Percentiles rank a stretch among this genome's conserved stretches.
Conservation (phyloP, 1,284 basidiomycete species). For the Sanghuangporus baumii region DNA sequence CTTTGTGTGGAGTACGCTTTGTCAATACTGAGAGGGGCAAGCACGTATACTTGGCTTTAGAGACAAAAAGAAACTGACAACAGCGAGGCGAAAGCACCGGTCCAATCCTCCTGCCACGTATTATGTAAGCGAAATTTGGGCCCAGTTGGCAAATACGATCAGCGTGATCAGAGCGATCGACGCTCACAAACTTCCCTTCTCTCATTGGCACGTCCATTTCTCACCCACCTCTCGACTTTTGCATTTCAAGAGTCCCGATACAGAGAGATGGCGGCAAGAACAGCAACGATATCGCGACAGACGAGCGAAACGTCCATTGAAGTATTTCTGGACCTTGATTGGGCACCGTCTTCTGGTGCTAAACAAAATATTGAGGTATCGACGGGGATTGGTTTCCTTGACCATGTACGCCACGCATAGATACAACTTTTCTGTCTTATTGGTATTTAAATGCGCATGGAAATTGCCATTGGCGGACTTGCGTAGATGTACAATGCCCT, state of each 20-base stretch:
- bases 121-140: conserved; percentile 5
- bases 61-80: background rate
- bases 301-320: conserved; percentile 93
- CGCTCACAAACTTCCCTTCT: background rate
- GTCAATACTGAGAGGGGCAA: background rate
- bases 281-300: conserved; percentile 77
- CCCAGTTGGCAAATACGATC: conserved; percentile 24
- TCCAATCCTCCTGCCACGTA: background rate
- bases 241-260: background rate
- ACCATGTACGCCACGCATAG: conserved; percentile 67
- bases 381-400: conserved; percentile 97
- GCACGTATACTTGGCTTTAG: background rate
- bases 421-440: background rate
- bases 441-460: background rate
- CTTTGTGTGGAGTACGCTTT: background rate
- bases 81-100: background rate
- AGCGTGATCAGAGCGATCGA: background rate
- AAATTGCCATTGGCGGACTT: conserved; percentile 9
- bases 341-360: conserved; percentile 53
- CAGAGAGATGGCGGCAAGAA: conserved; percentile 42
- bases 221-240: background rate
- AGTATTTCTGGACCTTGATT: conserved; percentile 81
- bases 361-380: conserved; percentile 81
- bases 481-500: conserved; percentile 90
- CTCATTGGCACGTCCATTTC: background rate